Conservation (phyloP, 2,329 filamentous ascomycete genomes). For the Colletotrichum kahawae region DNA sequence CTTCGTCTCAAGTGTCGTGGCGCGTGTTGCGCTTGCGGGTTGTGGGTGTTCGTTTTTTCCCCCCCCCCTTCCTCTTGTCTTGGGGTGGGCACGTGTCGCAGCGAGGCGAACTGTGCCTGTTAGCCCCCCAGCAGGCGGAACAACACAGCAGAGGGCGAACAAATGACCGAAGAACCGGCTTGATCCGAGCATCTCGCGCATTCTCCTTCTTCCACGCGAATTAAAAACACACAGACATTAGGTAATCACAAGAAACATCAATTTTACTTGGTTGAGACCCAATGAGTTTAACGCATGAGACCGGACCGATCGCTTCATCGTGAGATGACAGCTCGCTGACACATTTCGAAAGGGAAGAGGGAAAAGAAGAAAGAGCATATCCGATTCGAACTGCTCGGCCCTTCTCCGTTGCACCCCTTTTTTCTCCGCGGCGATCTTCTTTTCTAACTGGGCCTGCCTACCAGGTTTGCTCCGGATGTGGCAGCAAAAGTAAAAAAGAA, state of each 20-base stretch:
- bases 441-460: background rate
- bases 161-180: background rate
- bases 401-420: background rate
- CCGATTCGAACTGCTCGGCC: background rate
- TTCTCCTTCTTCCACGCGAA: background rate
- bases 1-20: background rate
- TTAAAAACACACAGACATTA: background rate
- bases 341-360: background rate
- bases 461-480: background rate
- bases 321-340: constrained; percentile 8
- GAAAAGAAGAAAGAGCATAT: background rate
- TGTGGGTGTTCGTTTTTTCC: background rate
- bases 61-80: background rate
- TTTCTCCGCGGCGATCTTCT: background rate
- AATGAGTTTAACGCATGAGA: background rate
- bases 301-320: constrained; percentile 6
- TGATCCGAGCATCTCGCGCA: background rate
- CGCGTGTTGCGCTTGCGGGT: background rate
- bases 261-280: background rate
- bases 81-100: background rate
- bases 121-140: background rate
- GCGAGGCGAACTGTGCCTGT: background rate
- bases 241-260: background rate
- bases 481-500: background rate
- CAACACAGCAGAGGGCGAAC: background rate